Percentiles rank a stretch among this genome's conserved stretches.
These are phyloP conservation scores for Fusarium sp. DNA, from an alignment of 2,329 filamentous ascomycete genomes.

Conservation along the genomic window DNA sequence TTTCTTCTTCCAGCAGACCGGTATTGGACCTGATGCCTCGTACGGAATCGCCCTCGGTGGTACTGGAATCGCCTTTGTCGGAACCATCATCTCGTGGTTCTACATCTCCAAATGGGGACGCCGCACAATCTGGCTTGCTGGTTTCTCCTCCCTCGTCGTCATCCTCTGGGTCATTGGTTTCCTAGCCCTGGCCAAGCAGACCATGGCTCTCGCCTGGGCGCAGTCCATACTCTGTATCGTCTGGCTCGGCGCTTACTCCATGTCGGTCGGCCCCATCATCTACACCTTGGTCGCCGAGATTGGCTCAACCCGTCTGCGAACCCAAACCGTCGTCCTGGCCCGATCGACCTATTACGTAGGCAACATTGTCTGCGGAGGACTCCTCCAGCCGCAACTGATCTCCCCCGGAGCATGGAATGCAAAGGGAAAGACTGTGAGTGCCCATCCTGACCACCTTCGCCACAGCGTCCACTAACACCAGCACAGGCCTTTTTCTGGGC, in stretches of 20 bases:
- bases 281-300: slow-evolving; percentile 58
- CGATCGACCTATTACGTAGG: slow-evolving; percentile 55
- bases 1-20: slow-evolving; percentile 61
- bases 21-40: slow-evolving; percentile 51
- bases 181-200: slow-evolving; percentile 53
- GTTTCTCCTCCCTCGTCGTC: slow-evolving; percentile 50
- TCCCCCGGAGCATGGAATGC: slow-evolving; percentile 55
- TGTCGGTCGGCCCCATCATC: slow-evolving; percentile 57
- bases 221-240: slow-evolving; percentile 56
- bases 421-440: slow-evolving; percentile 52
- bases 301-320: slow-evolving; percentile 55
- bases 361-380: slow-evolving; percentile 55
- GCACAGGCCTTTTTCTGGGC: slow-evolving; percentile 57
- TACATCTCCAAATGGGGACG: slow-evolving; percentile 57
- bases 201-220: slow-evolving; percentile 50
- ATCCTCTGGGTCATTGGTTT: slow-evolving; percentile 59
- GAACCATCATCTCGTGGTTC: slow-evolving; percentile 58
- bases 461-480: slow-evolving; percentile 11
- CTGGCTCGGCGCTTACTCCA: slow-evolving; percentile 58
- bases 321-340: slow-evolving; percentile 56
- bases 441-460: background rate
- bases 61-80: slow-evolving; percentile 56
- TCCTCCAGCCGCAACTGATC: slow-evolving; percentile 53
- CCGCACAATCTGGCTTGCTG: slow-evolving; percentile 55
- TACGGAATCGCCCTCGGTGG: slow-evolving; percentile 57